Evolutionary conservation across 2,329 filamentous ascomycete species (phyloP).

Genomic region (Colletotrichum trifolii): DNA sequence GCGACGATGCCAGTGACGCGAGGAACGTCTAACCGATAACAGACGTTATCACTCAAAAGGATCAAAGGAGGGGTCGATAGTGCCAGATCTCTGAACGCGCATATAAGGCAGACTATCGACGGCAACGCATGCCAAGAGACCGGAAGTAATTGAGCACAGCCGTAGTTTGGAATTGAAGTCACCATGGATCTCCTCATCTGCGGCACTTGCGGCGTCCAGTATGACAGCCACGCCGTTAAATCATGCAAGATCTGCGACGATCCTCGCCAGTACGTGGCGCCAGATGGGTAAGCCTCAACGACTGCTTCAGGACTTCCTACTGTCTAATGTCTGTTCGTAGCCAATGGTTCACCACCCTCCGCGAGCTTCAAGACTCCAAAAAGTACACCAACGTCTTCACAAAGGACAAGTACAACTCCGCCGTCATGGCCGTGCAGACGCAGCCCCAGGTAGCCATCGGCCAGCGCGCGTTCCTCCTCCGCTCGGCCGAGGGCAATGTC

Average conservation of each 20-base stretch:
- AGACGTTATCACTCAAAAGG: no score
- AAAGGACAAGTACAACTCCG: conserved; percentile 55
- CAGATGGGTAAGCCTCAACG: conserved; percentile 15
- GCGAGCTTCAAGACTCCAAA: conserved; percentile 48
- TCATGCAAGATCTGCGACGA: conserved; percentile 80
- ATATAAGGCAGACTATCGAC: no score
- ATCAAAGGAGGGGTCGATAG: background rate
- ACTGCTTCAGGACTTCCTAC: background rate
- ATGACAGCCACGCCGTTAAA: conserved; percentile 58
- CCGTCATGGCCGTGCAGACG: conserved; percentile 59
- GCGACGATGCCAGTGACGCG: no score
- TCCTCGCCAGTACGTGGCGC: conserved; percentile 75
- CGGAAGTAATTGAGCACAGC: no score
- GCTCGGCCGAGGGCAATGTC: conserved; percentile 74
- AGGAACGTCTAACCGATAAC: no score
- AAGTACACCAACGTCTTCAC: conserved; percentile 66
- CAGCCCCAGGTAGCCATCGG: conserved; percentile 77
- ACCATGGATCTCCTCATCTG: conserved; percentile 64
- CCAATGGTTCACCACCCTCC: conserved; percentile 74
- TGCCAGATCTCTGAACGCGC: no score
- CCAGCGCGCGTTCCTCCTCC: conserved; percentile 77
- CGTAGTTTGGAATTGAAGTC: background rate
- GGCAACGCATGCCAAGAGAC: no score
- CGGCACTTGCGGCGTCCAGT: conserved; percentile 77
- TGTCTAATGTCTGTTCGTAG: conserved; percentile 52